phyloP scores from a whole-genome alignment of 495 filamentous ascomycete species.

The Penicillium alfredii region DNA sequence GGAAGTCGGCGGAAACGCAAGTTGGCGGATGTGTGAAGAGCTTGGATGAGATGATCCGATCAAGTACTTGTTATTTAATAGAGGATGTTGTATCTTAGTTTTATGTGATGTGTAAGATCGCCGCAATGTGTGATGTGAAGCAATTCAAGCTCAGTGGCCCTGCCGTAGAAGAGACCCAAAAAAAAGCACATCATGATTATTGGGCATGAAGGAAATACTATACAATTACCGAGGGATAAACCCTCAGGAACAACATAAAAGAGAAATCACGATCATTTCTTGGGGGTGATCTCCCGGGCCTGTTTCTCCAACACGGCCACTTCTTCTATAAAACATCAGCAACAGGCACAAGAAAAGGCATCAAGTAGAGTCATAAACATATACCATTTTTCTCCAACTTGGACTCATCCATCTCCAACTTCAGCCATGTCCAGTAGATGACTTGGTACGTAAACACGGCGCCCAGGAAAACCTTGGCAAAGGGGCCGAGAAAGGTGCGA shows the following conservation, averaged over 20 bases:
- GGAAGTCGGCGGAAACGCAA: conserved; percentile 33
- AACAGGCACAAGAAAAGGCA: too few relatives aligned
- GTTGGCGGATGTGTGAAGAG: neutral
- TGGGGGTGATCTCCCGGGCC: conserved; percentile 31
- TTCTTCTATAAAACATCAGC: conserved; percentile 28
- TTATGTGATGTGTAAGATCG: too few relatives aligned
- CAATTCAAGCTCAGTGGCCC: too few relatives aligned
- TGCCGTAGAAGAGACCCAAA: too few relatives aligned
- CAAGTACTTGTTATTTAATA: too few relatives aligned
- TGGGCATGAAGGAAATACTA: too few relatives aligned
- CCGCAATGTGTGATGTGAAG: too few relatives aligned
- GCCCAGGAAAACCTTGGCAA: conserved; percentile 79
- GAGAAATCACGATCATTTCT: conserved; percentile 21
- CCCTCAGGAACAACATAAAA: neutral
- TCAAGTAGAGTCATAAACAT: too few relatives aligned
- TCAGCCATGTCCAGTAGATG: conserved; percentile 77
- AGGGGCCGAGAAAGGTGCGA: conserved; percentile 68
- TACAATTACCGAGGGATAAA: conserved; percentile 4
- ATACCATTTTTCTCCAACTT: conserved; percentile 55
- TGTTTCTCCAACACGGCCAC: conserved; percentile 38
- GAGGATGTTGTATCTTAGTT: neutral
- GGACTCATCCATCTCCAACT: conserved; percentile 72
- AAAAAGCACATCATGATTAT: too few relatives aligned
- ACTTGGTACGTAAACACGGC: conserved; percentile 86
- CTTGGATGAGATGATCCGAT: neutral